Evolutionary conservation across 768 basidiomycete species (phyloP).

Genomic region (Chalciporus chontae): DNA sequence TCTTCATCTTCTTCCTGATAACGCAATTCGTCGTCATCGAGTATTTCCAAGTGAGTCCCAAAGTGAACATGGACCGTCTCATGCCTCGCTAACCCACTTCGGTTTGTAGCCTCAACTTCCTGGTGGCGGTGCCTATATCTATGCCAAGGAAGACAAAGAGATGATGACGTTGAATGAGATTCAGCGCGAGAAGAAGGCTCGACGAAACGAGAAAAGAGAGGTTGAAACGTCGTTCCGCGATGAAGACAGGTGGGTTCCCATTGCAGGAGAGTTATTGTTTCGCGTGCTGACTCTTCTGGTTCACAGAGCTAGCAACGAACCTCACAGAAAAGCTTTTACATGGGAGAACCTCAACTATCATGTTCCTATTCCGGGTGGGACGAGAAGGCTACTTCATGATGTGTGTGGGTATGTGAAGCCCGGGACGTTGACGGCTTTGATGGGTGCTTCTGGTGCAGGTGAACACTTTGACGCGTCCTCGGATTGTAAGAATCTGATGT

Average conservation of each 20-base stretch:
- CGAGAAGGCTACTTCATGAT: conserved; percentile 43
- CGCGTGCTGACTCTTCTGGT: background rate
- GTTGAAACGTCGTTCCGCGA: conserved; percentile 17
- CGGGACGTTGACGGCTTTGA: conserved; percentile 48
- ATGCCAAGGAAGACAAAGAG: conserved; percentile 56
- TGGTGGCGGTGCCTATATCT: conserved; percentile 48
- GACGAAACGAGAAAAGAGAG: conserved; percentile 32
- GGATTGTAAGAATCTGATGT: background rate
- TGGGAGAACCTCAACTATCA: conserved; percentile 72
- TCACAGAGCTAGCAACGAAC: background rate
- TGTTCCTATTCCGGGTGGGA: conserved; percentile 41
- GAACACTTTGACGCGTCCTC: background rate
- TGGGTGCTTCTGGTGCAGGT: conserved; percentile 42
- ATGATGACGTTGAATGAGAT: conserved; percentile 50
- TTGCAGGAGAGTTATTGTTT: background rate
- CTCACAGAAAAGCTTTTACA: conserved; percentile 60
- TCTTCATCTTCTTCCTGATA: conserved; percentile 66
- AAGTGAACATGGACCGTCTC: background rate
- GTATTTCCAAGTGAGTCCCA: conserved; percentile 48
- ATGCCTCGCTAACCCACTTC: background rate
- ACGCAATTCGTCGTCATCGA: conserved; percentile 68
- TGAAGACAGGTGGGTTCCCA: conserved; percentile 10
- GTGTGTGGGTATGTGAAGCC: conserved; percentile 50
- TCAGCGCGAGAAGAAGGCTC: conserved; percentile 50
- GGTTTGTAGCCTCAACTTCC: conserved; percentile 27